Conservation (phyloP, 495 filamentous ascomycete genomes). For the Beverwykella pulmonaria region DNA sequence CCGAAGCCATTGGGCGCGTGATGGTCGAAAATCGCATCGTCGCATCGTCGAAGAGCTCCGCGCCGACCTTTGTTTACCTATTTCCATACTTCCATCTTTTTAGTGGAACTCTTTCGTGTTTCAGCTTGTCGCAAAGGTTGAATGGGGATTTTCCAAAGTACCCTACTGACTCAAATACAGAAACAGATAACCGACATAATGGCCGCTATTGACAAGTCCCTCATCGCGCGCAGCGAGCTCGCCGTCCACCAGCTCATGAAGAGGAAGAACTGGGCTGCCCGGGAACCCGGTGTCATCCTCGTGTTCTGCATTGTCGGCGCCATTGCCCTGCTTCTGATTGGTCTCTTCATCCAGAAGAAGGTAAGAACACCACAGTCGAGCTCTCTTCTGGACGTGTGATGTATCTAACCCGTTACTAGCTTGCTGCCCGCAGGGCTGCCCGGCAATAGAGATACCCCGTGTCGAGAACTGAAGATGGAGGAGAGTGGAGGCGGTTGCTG, state of each 20-base stretch:
- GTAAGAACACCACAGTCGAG: slow-evolving; percentile 38
- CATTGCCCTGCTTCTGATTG: slow-evolving; percentile 49
- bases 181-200: slow-evolving; percentile 37
- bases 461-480: slow-evolving; percentile 5
- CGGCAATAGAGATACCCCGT: slow-evolving; percentile 25
- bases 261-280: slow-evolving; percentile 54
- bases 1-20: slow-evolving; percentile 14
- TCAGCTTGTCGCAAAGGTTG: neutral
- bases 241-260: slow-evolving; percentile 42
- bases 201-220: slow-evolving; percentile 45
- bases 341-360: slow-evolving; percentile 52
- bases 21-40: slow-evolving; percentile 3
- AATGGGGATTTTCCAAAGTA: neutral
- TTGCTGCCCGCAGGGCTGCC: slow-evolving; percentile 20
- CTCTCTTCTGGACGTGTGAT: slow-evolving; percentile 39
- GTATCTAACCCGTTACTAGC: slow-evolving; percentile 16
- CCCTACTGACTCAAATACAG: neutral
- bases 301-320: slow-evolving; percentile 59
- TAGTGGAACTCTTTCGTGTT: neutral
- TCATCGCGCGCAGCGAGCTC: slow-evolving; percentile 36
- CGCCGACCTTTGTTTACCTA: slow-evolving; percentile 6
- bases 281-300: slow-evolving; percentile 56
- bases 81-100: neutral
- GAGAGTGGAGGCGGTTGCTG: slow-evolving; percentile 1
- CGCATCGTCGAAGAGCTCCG: neutral